Base-by-base conservation (phyloP, 345 rosid genomes). In the Eucalyptus regnans region DNA sequence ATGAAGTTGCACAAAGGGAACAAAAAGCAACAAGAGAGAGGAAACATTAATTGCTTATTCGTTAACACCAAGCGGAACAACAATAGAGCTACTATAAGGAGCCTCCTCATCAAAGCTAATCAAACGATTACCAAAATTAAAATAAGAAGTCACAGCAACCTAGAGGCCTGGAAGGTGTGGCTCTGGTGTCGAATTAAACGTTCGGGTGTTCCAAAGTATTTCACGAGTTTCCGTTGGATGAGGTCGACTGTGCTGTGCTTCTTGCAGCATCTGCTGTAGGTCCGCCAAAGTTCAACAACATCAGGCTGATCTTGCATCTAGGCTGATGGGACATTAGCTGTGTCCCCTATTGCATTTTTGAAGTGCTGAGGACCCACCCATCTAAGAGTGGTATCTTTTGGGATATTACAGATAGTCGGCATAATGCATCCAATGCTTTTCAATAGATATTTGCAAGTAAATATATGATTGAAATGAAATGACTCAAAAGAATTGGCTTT, bases 161-260 rank as follows among this genome's bases (percentile, higher is more conserved):
- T 93, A 91, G 60, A 71, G 97, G 97, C 92, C 56, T 88, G 88
- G 62, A 66, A 17, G 92, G 95, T 48, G 95, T 48, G 95, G 94
- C 49, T 92, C 91, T 44, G 91, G 91, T 14, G 93, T 89, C 86
- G 94, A 86, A 84, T 62, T 89, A 90, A 93, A 92, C 80, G 86
- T 85, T 81, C 86, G 89, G 87, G 93, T 87, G 87, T 95, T 94
- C 46, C 91, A 54, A 68, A 95, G 91, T 68, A 95, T 94, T 91
- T 94, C 92, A 88, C 92, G 89, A 86, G 94, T 94, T 92, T 94
- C 95, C 41, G 90, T 89, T 12, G 95, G 94, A 23, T 94, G 93
- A 88, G 94, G 95, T 96, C 96, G 93, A 50, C 96, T 94, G 87
- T 90, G 90, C 54, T 89, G 92, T 41, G 95, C 94, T 89, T 94